phyloP scores from a whole-genome alignment of 768 basidiomycete species.

The Leucocoprinus leucothites region DNA sequence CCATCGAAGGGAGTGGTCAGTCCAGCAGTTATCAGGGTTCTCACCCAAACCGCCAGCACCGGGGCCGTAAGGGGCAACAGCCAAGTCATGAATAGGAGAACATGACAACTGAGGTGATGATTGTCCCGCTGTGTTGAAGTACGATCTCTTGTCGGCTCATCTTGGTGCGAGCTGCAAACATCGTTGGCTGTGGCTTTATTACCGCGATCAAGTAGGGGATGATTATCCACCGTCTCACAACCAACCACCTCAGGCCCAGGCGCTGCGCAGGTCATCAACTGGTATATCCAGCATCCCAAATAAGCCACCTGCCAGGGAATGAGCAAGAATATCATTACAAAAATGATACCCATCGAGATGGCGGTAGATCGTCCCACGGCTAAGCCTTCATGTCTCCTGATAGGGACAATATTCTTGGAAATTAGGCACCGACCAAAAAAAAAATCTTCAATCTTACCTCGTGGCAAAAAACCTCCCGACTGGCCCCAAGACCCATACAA shows the following conservation, averaged over 20 bases:
- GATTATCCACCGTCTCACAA: conserved; percentile 8
- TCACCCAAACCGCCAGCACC: conserved; percentile 84
- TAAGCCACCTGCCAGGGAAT: conserved; percentile 95
- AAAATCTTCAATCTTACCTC: conserved; percentile 28
- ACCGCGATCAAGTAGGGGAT: conserved; percentile 10
- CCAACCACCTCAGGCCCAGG: conserved; percentile 17
- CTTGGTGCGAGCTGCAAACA: conserved; percentile 10
- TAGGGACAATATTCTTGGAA: conserved; percentile 14
- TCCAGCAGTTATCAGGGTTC: conserved; percentile 79
- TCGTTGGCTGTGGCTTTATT: conserved; percentile 5
- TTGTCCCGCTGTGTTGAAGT: conserved; percentile 25
- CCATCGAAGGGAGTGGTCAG: conserved; percentile 77
- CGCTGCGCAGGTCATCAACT: conserved; percentile 61
- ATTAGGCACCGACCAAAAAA: not conserved
- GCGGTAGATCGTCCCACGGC: conserved; percentile 46
- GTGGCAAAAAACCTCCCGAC: conserved; percentile 27
- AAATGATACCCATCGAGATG: conserved; percentile 57
- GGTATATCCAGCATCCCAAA: conserved; percentile 79
- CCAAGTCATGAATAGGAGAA: conserved; percentile 77
- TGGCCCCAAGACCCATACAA: conserved; percentile 46
- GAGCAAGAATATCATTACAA: conserved; percentile 64
- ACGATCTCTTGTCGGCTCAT: conserved; percentile 3
- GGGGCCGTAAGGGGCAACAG: conserved; percentile 76
- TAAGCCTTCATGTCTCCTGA: conserved; percentile 17
- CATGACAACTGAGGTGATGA: conserved; percentile 51